These are phyloP conservation scores for Lentinula aciculospora DNA, from an alignment of 768 basidiomycete species.

Conservation along the genomic window DNA sequence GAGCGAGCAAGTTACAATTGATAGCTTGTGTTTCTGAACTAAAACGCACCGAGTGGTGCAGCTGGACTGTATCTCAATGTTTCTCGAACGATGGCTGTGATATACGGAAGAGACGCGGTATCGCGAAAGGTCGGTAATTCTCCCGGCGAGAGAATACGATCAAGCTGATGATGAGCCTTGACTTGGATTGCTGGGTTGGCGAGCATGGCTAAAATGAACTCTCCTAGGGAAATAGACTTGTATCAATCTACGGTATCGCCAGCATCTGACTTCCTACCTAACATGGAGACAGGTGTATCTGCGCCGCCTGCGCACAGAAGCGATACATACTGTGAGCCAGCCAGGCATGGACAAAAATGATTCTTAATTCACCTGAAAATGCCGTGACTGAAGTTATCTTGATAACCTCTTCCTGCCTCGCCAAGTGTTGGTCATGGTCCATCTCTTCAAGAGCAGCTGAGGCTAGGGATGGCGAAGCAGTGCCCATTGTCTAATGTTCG, in stretches of 20 bases:
- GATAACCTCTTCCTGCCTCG: slow-evolving; percentile 7
- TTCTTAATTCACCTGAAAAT: slow-evolving; percentile 15
- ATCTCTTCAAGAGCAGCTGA: slow-evolving; percentile 6
- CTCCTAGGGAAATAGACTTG: too few species aligned
- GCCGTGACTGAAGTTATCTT: slow-evolving; percentile 18
- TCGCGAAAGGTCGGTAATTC: slow-evolving; percentile 11
- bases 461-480: slow-evolving; percentile 10
- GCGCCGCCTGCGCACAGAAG: not conserved
- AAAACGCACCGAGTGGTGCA: slow-evolving; percentile 17
- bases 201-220: not conserved
- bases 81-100: slow-evolving; percentile 25
- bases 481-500: slow-evolving; percentile 7
- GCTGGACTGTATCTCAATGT: slow-evolving; percentile 21
- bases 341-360: too few species aligned
- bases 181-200: not conserved
- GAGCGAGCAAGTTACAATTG: too few species aligned
- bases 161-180: not conserved
- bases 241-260: too few species aligned
- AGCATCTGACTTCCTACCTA: not conserved
- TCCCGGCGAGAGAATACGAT: slow-evolving; percentile 12
- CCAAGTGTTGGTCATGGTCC: not conserved
- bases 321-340: not conserved
- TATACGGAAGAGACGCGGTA: slow-evolving; percentile 19
- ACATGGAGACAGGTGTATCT: not conserved
- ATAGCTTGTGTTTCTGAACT: too few species aligned